Evolutionary conservation across 169 alveolate species (phyloP).

Genomic region (Neospora caninum): DNA sequence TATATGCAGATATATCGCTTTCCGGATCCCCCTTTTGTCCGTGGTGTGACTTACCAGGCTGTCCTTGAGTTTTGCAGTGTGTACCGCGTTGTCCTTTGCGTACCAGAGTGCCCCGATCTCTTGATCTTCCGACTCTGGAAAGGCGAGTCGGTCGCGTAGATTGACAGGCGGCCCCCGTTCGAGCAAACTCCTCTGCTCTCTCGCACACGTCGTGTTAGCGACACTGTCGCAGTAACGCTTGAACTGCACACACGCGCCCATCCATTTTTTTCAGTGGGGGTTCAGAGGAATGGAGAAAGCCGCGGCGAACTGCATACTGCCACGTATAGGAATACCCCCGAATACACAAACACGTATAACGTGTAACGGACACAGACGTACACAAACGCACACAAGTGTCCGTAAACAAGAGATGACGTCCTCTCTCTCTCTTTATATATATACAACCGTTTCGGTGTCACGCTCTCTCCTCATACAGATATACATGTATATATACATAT

Average conservation of each 20-base stretch:
- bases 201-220: slow-evolving; percentile 77
- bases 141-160: slow-evolving; percentile 79
- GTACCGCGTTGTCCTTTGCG: slow-evolving; percentile 64
- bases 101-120: slow-evolving; percentile 80
- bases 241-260: slow-evolving; percentile 69
- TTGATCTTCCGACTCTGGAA: slow-evolving; percentile 78
- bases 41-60: slow-evolving; percentile 75
- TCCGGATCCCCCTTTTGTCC: too few species aligned
- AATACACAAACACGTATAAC: background rate
- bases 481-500: background rate
- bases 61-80: slow-evolving; percentile 80
- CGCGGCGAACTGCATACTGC: background rate
- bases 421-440: too few species aligned
- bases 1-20: background rate
- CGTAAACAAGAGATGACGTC: too few species aligned
- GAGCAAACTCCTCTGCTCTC: slow-evolving; percentile 78
- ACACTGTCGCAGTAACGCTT: slow-evolving; percentile 78
- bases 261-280: too few species aligned
- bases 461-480: background rate
- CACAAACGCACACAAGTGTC: too few species aligned
- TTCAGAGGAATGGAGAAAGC: background rate
- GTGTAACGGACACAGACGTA: too few species aligned
- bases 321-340: background rate
- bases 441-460: too few species aligned
- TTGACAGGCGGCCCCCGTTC: slow-evolving; percentile 83